Conservation (phyloP, 805 yeast genomes). For the Wickerhamiella vanderwaltii region DNA sequence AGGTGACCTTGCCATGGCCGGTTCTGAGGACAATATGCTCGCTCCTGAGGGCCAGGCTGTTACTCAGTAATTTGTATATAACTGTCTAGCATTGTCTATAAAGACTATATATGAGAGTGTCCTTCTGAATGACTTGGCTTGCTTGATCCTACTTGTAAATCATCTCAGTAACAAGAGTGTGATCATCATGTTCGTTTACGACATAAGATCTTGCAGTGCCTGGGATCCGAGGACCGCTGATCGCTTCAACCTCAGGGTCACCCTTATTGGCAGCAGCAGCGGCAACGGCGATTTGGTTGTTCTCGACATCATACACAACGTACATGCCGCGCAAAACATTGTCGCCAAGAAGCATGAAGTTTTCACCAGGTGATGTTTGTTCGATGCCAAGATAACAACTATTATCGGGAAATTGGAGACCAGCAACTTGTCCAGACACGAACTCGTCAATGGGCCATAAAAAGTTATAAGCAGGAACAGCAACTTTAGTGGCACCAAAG, state of each 20-base stretch:
- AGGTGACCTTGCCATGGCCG: slow-evolving; percentile 41
- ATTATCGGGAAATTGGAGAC: slow-evolving; percentile 27
- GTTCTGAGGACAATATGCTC: slow-evolving; percentile 6
- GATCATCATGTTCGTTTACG: not conserved
- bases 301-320: slow-evolving; percentile 50
- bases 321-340: slow-evolving; percentile 48
- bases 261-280: slow-evolving; percentile 22
- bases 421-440: slow-evolving; percentile 23
- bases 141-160: not conserved
- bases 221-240: slow-evolving; percentile 21
- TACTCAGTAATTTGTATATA: not conserved
- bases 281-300: slow-evolving; percentile 42
- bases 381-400: slow-evolving; percentile 29
- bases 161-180: not conserved
- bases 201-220: not conserved
- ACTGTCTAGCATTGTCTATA: too few relatives aligned
- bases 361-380: slow-evolving; percentile 22
- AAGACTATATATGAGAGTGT: not conserved
- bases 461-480: slow-evolving; percentile 27
- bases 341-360: slow-evolving; percentile 44
- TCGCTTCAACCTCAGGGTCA: slow-evolving; percentile 21
- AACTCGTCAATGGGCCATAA: slow-evolving; percentile 28
- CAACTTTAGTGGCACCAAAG: slow-evolving; percentile 24
- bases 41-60: slow-evolving; percentile 10
- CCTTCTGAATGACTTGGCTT: not conserved